Percentiles rank a stretch among this genome's conserved stretches.
Evolutionary conservation across 2,329 filamentous ascomycete species (phyloP).

Genomic region (Aspergillus thermomutatus): DNA sequence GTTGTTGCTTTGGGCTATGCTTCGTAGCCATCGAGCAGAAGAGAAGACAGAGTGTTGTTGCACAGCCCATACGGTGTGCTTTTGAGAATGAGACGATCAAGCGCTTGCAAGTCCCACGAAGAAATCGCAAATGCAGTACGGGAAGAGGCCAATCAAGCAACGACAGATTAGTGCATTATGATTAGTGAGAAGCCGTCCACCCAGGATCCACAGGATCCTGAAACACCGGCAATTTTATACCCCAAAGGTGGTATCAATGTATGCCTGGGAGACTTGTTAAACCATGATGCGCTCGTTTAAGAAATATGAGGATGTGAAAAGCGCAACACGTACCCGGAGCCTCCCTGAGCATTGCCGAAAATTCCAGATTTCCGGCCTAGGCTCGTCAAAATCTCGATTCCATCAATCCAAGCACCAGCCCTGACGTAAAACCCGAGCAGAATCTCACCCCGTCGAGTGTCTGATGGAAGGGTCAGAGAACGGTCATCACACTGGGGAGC

Average conservation of each 20-base stretch:
- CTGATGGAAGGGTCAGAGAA: slow-evolving; percentile 43
- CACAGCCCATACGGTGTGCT: background rate
- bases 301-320: background rate
- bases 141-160: background rate
- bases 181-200: slow-evolving; percentile 83
- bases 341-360: slow-evolving; percentile 77
- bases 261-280: slow-evolving; percentile 54
- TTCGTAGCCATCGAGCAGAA: background rate
- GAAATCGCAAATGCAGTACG: background rate
- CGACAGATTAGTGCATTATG: slow-evolving; percentile 58
- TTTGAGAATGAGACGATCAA: background rate
- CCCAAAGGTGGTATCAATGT: slow-evolving; percentile 85
- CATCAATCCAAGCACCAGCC: slow-evolving; percentile 78
- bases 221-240: slow-evolving; percentile 82
- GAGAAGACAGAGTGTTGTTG: background rate
- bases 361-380: slow-evolving; percentile 79
- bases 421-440: slow-evolving; percentile 82
- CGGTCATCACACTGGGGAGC: background rate
- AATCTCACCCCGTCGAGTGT: slow-evolving; percentile 80
- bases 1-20: background rate
- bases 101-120: background rate
- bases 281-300: background rate
- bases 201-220: slow-evolving; percentile 76
- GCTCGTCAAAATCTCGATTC: slow-evolving; percentile 84
- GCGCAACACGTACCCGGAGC: slow-evolving; percentile 67